Evolutionary conservation across 2,329 filamentous ascomycete genomes (phyloP), one percentile per base, ranked within the genome.

Genomic region (Diaporthe sp.): DNA sequence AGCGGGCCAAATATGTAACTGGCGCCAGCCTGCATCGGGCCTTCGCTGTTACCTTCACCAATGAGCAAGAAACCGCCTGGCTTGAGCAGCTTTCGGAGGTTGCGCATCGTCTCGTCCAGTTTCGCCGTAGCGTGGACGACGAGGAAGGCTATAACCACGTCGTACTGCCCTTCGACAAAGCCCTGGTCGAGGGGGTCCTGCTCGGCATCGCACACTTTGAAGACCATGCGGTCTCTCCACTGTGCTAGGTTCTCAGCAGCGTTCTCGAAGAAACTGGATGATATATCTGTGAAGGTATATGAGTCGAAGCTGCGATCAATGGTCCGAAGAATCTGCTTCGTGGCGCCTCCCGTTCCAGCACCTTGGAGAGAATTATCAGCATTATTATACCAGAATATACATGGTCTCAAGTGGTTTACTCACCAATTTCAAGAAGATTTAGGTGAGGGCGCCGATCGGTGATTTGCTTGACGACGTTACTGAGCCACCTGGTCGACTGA

Each of bases 251-350:
- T 67, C 42, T 34, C 42, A 9, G 61, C 61, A 12, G 61, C 61
- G 10, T 67, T 67, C 10, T 82, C 81, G 60, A 88, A 86, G 79
- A 84, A 85, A 22, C 80, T 82, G 2, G 80, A 62, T 0, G 83
- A 83, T 12, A 87, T 82, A 71, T 88, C 86, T 0, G 87, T 88
- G 78, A 82, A 88, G 0, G 84, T 86, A 75, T 88, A 88, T 4
- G 82, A 80, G 1, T 79, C 75, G 57, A 85, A 85, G 9, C 61
- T 25, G 28, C 75, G 17, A 2, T 79, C 81, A 13, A 87, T 76
- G 4, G 72, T 46, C 1, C 79, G 74, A 4, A 88, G 74, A 15
- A 88, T 78, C 0, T 53, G 39, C 15, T 82, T 79, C 0, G 87
- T 88, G 0, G 84, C 80, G 9, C 82, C 83, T 1, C 85, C 86